Percentiles rank a stretch among this genome's conserved stretches.
phyloP scores from a whole-genome alignment of 1,284 basidiomycete species.

The Xerocomus minutiporus region DNA sequence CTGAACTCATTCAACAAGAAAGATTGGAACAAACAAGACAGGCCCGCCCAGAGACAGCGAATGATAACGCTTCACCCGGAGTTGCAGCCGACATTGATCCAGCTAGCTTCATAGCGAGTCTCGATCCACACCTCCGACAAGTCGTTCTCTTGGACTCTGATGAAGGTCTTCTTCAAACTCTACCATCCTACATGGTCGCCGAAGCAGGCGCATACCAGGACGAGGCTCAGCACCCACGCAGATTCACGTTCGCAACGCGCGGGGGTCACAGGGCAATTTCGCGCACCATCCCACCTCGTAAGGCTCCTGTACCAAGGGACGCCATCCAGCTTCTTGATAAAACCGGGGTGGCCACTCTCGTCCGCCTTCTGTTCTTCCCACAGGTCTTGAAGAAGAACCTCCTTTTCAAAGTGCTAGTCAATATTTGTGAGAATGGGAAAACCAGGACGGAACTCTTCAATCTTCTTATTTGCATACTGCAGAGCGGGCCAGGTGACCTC shows the following conservation, averaged over 20 bases:
- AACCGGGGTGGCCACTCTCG: slow-evolving; percentile 81
- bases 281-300: slow-evolving; percentile 40
- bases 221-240: slow-evolving; percentile 37
- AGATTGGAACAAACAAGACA: slow-evolving; percentile 74
- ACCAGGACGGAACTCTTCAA: slow-evolving; percentile 92
- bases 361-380: slow-evolving; percentile 95
- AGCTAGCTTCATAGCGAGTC: slow-evolving; percentile 81
- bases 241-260: slow-evolving; percentile 36
- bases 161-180: slow-evolving; percentile 73
- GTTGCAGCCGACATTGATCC: slow-evolving; percentile 75
- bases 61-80: slow-evolving; percentile 36
- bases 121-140: slow-evolving; percentile 82
- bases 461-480: slow-evolving; percentile 85
- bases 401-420: slow-evolving; percentile 88
- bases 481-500: slow-evolving; percentile 92
- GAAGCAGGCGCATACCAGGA: slow-evolving; percentile 72
- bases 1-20: slow-evolving; percentile 96
- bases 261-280: slow-evolving; percentile 34
- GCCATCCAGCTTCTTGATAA: slow-evolving; percentile 95
- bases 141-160: slow-evolving; percentile 85
- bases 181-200: slow-evolving; percentile 80
- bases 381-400: slow-evolving; percentile 83
- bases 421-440: slow-evolving; percentile 93
- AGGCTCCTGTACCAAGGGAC: slow-evolving; percentile 63
- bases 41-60: slow-evolving; percentile 43